Evolutionary conservation across 768 basidiomycete genomes (phyloP).

Genomic region (Porpolomopsis calyptriformis): DNA sequence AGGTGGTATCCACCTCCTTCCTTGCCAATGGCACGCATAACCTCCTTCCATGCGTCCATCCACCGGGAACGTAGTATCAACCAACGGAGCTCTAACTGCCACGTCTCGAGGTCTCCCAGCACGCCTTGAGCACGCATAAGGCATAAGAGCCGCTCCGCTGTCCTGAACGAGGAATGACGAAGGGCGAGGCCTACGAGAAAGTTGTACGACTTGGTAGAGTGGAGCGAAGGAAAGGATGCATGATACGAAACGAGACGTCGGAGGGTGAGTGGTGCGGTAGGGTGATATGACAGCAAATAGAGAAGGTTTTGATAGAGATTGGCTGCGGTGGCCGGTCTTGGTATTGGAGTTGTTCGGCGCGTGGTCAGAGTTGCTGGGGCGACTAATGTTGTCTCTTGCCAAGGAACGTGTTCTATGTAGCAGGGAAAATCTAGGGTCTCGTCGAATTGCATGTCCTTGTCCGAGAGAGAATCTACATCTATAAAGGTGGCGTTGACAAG

Average conservation of each 20-base stretch:
- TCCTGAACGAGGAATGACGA: slow-evolving; percentile 38
- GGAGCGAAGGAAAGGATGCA: slow-evolving; percentile 19
- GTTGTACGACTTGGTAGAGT: slow-evolving; percentile 37
- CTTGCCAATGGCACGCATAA: slow-evolving; percentile 15
- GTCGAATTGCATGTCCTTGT: slow-evolving; percentile 16
- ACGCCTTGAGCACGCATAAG: slow-evolving; percentile 37
- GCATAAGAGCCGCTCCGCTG: slow-evolving; percentile 33
- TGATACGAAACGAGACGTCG: slow-evolving; percentile 41
- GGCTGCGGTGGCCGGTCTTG: slow-evolving; percentile 19
- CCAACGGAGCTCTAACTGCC: slow-evolving; percentile 46
- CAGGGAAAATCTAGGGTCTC: slow-evolving; percentile 16
- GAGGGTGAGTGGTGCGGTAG: slow-evolving; percentile 21
- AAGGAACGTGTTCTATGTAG: slow-evolving; percentile 9
- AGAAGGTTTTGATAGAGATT: slow-evolving; percentile 35
- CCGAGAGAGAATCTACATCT: neutral
- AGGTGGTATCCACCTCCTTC: slow-evolving; percentile 2
- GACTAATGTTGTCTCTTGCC: slow-evolving; percentile 8
- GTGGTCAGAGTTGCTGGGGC: neutral
- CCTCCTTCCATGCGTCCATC: slow-evolving; percentile 45
- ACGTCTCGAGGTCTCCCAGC: slow-evolving; percentile 40
- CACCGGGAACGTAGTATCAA: slow-evolving; percentile 46
- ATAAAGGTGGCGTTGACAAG: neutral
- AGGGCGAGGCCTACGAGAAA: slow-evolving; percentile 38
- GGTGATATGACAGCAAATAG: slow-evolving; percentile 23
- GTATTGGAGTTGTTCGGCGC: slow-evolving; percentile 12